phyloP scores from a whole-genome alignment of 2,329 filamentous ascomycete genomes.

The Hymenoscyphus occultus region DNA sequence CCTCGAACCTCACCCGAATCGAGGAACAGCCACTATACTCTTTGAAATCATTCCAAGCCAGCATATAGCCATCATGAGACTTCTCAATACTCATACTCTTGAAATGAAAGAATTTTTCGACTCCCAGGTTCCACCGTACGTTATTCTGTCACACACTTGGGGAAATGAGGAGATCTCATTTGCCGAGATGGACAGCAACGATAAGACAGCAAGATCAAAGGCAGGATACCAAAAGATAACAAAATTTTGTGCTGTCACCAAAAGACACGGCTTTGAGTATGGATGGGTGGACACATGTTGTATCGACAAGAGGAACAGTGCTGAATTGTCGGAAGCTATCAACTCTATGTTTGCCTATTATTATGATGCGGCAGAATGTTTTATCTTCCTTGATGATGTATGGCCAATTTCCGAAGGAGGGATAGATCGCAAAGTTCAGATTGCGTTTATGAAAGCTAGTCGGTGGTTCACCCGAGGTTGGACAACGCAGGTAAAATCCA shows the following conservation, averaged over 20 bases:
- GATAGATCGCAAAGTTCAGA: not conserved
- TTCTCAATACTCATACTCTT: not conserved
- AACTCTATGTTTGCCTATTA: constrained; percentile 10
- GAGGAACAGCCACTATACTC: not conserved
- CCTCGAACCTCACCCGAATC: not conserved
- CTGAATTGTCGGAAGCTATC: constrained; percentile 6
- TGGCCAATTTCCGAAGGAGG: not conserved
- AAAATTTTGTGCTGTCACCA: not conserved
- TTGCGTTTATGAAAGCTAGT: not conserved
- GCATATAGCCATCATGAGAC: not conserved
- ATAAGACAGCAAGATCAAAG: not conserved
- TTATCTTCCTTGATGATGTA: not conserved
- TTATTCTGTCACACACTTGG: constrained; percentile 37
- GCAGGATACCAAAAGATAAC: constrained; percentile 11
- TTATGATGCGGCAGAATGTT: not conserved
- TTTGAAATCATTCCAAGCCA: not conserved
- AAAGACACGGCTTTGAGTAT: constrained; percentile 3
- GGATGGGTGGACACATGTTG: constrained; percentile 3
- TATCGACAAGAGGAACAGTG: constrained; percentile 6
- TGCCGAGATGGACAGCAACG: not conserved
- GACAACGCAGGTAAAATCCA: not conserved
- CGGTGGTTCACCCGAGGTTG: constrained; percentile 1
- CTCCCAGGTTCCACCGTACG: constrained; percentile 27
- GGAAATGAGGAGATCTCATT: constrained; percentile 32
- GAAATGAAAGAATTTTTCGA: not conserved